These are phyloP conservation scores for Suhomyces bribrorum DNA, from an alignment of 1,139 yeast genomes.

Conservation along the genomic window DNA sequence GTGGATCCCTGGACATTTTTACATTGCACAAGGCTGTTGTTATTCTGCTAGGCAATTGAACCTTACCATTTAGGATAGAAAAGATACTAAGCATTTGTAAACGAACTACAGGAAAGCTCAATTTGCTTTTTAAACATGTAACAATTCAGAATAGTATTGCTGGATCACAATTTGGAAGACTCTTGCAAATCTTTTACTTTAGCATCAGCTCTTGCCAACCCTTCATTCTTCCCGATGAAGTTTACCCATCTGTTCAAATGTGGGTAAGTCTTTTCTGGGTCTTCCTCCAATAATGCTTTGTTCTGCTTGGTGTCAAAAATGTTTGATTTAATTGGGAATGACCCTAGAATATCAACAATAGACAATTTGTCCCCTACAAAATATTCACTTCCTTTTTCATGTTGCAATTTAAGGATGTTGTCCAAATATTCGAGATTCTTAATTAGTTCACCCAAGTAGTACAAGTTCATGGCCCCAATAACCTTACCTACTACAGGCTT, in stretches of 20 bases:
- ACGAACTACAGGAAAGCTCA: too few species aligned
- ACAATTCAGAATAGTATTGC: too few species aligned
- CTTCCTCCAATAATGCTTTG: slow-evolving; percentile 10
- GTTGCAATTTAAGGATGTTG: slow-evolving; percentile 27
- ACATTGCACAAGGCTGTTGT: too few species aligned
- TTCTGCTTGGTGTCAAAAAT: slow-evolving; percentile 21
- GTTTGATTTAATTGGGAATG: slow-evolving; percentile 34
- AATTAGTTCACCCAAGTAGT: slow-evolving; percentile 28
- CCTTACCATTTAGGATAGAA: too few species aligned
- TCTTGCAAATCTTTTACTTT: slow-evolving; percentile 13
- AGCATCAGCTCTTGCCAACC: slow-evolving; percentile 23
- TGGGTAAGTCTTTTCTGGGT: slow-evolving; percentile 22
- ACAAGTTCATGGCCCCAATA: slow-evolving; percentile 28
- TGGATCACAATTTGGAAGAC: slow-evolving; percentile 2
- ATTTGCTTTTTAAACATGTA: too few species aligned
- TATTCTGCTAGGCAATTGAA: too few species aligned
- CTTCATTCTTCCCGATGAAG: slow-evolving; percentile 21
- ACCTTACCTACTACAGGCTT: slow-evolving; percentile 29
- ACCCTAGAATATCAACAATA: slow-evolving; percentile 41
- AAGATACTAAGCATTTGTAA: too few species aligned
- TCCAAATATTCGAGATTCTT: slow-evolving; percentile 35
- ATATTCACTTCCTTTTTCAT: slow-evolving; percentile 25
- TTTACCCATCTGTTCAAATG: slow-evolving; percentile 29
- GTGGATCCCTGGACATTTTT: too few species aligned
- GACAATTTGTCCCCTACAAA: slow-evolving; percentile 41